Evolutionary conservation across 1,284 basidiomycete species (phyloP).

Genomic region (Naganishia sp.): DNA sequence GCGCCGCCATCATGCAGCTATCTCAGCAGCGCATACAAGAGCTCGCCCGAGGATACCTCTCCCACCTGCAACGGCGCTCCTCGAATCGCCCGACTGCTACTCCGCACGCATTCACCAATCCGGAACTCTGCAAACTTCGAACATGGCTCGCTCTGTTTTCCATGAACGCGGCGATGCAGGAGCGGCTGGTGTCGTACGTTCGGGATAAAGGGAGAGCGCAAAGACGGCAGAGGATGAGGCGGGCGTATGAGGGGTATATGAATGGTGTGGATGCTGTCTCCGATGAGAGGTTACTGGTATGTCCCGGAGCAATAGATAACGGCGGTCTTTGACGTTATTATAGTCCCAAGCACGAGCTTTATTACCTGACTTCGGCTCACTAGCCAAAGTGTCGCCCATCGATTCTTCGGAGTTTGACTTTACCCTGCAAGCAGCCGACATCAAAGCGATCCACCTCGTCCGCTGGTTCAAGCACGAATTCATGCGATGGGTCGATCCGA

Average conservation of each 20-base stretch:
- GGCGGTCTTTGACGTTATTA: neutral
- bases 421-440: conserved; percentile 41
- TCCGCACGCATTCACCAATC: conserved; percentile 1
- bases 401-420: conserved; percentile 31
- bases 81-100: neutral
- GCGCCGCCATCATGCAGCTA: neutral
- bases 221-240: conserved; percentile 15
- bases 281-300: conserved; percentile 4
- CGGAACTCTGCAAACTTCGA: conserved; percentile 1
- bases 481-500: conserved; percentile 57
- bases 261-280: neutral
- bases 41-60: conserved; percentile 5
- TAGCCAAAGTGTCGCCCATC: conserved; percentile 22
- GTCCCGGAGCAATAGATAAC: neutral
- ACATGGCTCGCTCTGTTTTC: conserved; percentile 25
- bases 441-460: conserved; percentile 51
- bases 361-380: conserved; percentile 4
- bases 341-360: neutral
- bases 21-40: neutral
- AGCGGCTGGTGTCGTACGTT: neutral
- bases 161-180: neutral
- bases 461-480: conserved; percentile 56
- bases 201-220: neutral
- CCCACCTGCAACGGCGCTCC: neutral
- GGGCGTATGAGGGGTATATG: conserved; percentile 3